Evolutionary conservation across 345 rosid genomes (phyloP).

Genomic region (Lumnitzera racemosa): DNA sequence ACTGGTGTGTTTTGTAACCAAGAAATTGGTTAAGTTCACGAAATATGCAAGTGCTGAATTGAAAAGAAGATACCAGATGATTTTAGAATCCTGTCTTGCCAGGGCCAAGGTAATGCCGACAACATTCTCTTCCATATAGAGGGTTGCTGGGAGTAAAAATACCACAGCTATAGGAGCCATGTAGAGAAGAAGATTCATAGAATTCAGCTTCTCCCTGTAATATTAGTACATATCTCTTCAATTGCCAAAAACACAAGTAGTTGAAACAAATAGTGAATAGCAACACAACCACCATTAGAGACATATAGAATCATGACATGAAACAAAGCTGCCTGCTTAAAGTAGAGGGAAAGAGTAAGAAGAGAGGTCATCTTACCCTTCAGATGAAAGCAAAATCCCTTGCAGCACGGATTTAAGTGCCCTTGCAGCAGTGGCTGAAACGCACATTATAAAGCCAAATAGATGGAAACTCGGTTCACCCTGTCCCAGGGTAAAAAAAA

Average conservation of each 20-base stretch:
- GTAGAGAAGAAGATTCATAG: constrained; percentile 95
- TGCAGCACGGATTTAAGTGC: constrained; percentile 97
- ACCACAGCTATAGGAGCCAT: constrained; percentile 99
- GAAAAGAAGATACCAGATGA: constrained; percentile 91
- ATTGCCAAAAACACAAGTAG: too few species aligned
- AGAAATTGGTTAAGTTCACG: constrained; percentile 92
- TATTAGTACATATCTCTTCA: constrained; percentile 4
- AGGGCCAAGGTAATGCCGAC: constrained; percentile 94
- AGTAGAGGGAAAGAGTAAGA: neutral
- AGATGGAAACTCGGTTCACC: constrained; percentile 98
- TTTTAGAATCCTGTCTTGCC: constrained; percentile 81
- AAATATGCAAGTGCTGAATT: constrained; percentile 92
- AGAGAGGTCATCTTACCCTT: constrained; percentile 53
- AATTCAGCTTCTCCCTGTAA: constrained; percentile 94
- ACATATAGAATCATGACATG: too few species aligned
- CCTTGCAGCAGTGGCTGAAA: constrained; percentile 93
- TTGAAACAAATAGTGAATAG: too few species aligned
- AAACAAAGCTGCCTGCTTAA: constrained; percentile 1
- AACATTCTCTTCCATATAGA: constrained; percentile 89
- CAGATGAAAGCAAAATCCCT: constrained; percentile 95
- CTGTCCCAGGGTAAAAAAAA: constrained; percentile 24
- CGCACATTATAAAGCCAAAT: constrained; percentile 90
- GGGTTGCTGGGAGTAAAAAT: constrained; percentile 86
- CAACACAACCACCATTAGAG: too few species aligned
- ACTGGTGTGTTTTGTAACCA: constrained; percentile 99